Evolutionary conservation across 306 rosid species (phyloP).

Genomic region (Dryas octopetala): DNA sequence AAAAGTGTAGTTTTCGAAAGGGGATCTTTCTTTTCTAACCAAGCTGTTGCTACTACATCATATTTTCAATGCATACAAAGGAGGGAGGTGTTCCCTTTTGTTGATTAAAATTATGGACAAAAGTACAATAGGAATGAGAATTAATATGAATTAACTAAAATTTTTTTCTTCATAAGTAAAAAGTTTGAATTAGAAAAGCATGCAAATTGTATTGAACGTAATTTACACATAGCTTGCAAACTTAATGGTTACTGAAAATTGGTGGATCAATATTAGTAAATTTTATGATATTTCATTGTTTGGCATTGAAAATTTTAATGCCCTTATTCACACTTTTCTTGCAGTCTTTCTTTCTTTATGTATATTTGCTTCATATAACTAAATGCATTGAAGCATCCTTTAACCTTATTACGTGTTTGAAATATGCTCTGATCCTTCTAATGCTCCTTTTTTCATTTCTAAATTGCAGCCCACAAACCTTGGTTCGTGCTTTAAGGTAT

Average conservation of each 20-base stretch:
- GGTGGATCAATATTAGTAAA: background rate
- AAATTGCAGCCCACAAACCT: slow-evolving; percentile 85
- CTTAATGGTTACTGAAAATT: background rate
- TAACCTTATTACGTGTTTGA: slow-evolving; percentile 1
- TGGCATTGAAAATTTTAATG: too few relatives aligned
- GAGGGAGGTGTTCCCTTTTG: too few relatives aligned
- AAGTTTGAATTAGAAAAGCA: too few relatives aligned
- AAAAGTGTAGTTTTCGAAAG: too few relatives aligned
- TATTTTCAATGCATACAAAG: too few relatives aligned
- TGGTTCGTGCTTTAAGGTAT: slow-evolving; percentile 94
- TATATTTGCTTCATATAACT: background rate
- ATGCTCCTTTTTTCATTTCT: slow-evolving; percentile 19
- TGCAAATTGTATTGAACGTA: too few relatives aligned
- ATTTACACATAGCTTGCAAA: background rate
- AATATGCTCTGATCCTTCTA: slow-evolving; percentile 24
- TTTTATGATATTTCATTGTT: background rate
- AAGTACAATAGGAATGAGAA: too few relatives aligned
- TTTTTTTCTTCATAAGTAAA: too few relatives aligned
- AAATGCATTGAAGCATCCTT: background rate
- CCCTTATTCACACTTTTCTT: background rate
- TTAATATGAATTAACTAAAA: too few relatives aligned
- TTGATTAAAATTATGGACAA: too few relatives aligned
- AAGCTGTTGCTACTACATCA: too few relatives aligned
- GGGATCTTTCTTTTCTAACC: too few relatives aligned
- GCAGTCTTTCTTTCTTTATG: background rate